These are phyloP conservation scores for Verticillium nonalfalfae DNA, from an alignment of 2,329 filamentous ascomycete genomes.

Conservation along the genomic window DNA sequence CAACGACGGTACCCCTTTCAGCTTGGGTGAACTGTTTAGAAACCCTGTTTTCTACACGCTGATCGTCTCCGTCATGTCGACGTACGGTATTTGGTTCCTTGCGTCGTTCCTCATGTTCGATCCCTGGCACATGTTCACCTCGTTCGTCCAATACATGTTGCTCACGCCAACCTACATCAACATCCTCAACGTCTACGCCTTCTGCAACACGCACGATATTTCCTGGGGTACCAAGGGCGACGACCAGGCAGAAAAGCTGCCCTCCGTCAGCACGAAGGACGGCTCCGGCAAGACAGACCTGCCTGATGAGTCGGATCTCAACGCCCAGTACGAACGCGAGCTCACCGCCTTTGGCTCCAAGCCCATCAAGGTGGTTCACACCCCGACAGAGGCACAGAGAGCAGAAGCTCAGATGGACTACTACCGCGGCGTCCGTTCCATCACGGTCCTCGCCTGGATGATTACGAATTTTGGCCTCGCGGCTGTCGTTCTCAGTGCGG, in stretches of 20 bases:
- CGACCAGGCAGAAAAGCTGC: slow-evolving; percentile 87
- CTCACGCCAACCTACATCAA: slow-evolving; percentile 97
- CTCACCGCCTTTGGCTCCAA: slow-evolving; percentile 68
- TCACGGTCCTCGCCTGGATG: slow-evolving; percentile 93
- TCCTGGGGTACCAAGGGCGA: slow-evolving; percentile 98
- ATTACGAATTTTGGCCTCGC: slow-evolving; percentile 87
- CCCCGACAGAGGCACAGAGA: slow-evolving; percentile 45
- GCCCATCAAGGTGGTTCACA: slow-evolving; percentile 63
- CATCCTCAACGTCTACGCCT: slow-evolving; percentile 97
- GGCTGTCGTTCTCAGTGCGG: slow-evolving; percentile 80
- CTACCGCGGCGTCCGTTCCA: slow-evolving; percentile 90
- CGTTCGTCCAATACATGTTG: slow-evolving; percentile 88
- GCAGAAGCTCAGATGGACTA: slow-evolving; percentile 94
- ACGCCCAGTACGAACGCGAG: slow-evolving; percentile 89
- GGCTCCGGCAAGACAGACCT: slow-evolving; percentile 90
- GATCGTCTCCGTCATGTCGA: slow-evolving; percentile 86
- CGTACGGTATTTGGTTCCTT: slow-evolving; percentile 88
- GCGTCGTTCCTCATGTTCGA: slow-evolving; percentile 93
- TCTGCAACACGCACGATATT: slow-evolving; percentile 97
- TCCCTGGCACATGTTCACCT: slow-evolving; percentile 99
- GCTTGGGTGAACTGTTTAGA: slow-evolving; percentile 66
- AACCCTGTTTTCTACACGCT: slow-evolving; percentile 90
- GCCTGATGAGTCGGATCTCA: slow-evolving; percentile 89
- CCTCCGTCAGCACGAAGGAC: slow-evolving; percentile 82
- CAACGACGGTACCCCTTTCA: slow-evolving; percentile 54